Conservation (phyloP, 1,139 yeast species). For the Magnusiomyces sp. region DNA sequence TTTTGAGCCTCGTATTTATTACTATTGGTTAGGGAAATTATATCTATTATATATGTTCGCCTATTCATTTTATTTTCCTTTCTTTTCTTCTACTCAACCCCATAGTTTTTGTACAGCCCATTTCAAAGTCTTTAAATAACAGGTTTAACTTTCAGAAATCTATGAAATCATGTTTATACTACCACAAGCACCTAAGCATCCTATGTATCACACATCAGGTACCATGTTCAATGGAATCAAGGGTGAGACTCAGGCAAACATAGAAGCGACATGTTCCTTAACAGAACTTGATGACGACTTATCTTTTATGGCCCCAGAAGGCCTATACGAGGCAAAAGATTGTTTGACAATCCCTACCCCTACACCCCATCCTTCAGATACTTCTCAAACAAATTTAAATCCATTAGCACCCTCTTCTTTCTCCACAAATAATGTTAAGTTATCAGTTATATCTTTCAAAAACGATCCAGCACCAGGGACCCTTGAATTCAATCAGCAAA, state of each 20-base stretch:
- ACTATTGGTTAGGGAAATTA: no score
- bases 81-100: background rate
- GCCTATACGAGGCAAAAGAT: slow-evolving; percentile 27
- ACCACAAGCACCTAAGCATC: slow-evolving; percentile 10
- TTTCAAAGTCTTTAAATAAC: background rate
- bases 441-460: slow-evolving; percentile 17
- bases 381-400: slow-evolving; percentile 29
- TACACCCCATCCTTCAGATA: slow-evolving; percentile 32
- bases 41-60: no score
- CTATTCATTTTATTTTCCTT: background rate
- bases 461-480: slow-evolving; percentile 11
- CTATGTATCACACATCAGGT: slow-evolving; percentile 9
- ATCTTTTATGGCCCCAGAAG: slow-evolving; percentile 27
- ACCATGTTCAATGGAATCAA: slow-evolving; percentile 3
- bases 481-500: slow-evolving; percentile 1
- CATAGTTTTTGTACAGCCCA: background rate
- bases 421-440: slow-evolving; percentile 24
- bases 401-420: slow-evolving; percentile 31
- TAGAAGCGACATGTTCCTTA: slow-evolving; percentile 25
- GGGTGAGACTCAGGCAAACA: slow-evolving; percentile 16
- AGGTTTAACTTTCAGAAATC: background rate
- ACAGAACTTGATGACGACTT: slow-evolving; percentile 20
- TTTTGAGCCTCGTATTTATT: background rate
- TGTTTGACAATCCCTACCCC: slow-evolving; percentile 31
- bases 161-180: slow-evolving; percentile 10